Percentiles rank a stretch among this genome's conserved stretches.
Evolutionary conservation across 2,329 filamentous ascomycete species (phyloP).

Genomic region (Alternaria sp.): DNA sequence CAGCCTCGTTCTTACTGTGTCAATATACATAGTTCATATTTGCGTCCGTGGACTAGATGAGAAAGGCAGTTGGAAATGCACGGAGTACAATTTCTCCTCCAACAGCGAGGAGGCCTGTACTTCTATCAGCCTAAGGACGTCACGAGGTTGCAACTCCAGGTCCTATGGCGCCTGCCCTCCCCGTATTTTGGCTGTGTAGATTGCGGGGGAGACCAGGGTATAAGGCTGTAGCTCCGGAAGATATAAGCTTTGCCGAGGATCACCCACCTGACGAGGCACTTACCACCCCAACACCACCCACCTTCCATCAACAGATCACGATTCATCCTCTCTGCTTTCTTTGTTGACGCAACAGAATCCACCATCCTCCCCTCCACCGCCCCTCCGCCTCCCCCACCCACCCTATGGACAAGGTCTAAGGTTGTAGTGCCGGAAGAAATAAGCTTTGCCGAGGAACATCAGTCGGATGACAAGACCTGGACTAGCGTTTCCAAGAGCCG

Average conservation of each 20-base stretch:
- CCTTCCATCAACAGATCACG: neutral
- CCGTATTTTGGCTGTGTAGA: neutral
- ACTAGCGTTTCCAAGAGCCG: neutral
- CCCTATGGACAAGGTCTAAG: neutral
- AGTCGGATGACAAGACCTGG: neutral
- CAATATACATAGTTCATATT: neutral
- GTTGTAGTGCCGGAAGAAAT: conserved; percentile 6
- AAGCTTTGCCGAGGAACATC: conserved; percentile 13
- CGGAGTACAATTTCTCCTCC: conserved; percentile 3
- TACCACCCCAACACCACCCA: neutral
- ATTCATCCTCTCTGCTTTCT: neutral
- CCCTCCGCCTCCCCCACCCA: neutral
- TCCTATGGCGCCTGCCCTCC: neutral
- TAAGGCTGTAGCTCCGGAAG: conserved; percentile 3
- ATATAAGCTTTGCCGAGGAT: conserved; percentile 14
- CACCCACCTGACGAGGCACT: neutral
- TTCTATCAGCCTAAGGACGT: neutral
- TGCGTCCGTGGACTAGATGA: conserved; percentile 2
- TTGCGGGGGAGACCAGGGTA: conserved; percentile 8
- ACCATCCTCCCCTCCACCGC: too few species aligned
- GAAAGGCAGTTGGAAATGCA: neutral
- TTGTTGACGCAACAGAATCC: fast-evolving
- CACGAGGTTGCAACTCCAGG: neutral
- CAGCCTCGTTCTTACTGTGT: neutral
- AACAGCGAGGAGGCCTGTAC: neutral